These are phyloP conservation scores for Bondarzewia mesenterica DNA, from an alignment of 1,284 basidiomycete genomes.

Conservation along the genomic window DNA sequence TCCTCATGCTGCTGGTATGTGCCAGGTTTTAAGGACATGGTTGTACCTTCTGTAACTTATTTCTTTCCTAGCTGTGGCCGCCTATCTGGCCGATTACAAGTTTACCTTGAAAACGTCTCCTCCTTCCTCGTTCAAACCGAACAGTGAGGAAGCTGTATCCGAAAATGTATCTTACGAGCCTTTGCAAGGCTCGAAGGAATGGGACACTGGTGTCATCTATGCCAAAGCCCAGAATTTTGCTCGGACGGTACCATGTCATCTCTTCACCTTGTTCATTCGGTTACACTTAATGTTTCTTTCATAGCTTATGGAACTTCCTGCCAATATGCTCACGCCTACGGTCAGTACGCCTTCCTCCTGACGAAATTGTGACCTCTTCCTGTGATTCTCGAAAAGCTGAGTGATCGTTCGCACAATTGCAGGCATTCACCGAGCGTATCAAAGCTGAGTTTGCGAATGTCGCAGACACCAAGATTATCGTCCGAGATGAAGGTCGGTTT, in stretches of 20 bases:
- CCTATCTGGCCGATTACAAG: slow-evolving; percentile 64
- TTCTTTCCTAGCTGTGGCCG: slow-evolving; percentile 53
- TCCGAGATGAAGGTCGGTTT: slow-evolving; percentile 63
- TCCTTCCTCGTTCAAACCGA: slow-evolving; percentile 50
- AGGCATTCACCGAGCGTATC: slow-evolving; percentile 69
- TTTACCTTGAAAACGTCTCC: slow-evolving; percentile 72
- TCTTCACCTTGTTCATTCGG: background rate
- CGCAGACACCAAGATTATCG: slow-evolving; percentile 61
- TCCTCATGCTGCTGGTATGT: slow-evolving; percentile 64
- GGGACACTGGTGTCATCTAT: slow-evolving; percentile 67
- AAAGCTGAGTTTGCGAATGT: slow-evolving; percentile 62
- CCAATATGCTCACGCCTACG: slow-evolving; percentile 78
- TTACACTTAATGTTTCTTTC: slow-evolving; percentile 1
- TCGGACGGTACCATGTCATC: slow-evolving; percentile 40
- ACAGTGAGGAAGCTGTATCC: slow-evolving; percentile 34
- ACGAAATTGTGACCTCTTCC: background rate
- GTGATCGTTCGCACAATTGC: too few relatives aligned
- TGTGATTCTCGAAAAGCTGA: background rate
- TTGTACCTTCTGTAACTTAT: background rate
- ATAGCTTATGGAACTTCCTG: slow-evolving; percentile 78
- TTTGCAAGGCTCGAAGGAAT: slow-evolving; percentile 39
- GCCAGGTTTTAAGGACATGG: background rate
- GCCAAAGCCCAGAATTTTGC: slow-evolving; percentile 81
- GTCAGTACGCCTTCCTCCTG: slow-evolving; percentile 25
- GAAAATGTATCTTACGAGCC: slow-evolving; percentile 43